Percentiles rank a stretch among this genome's conserved stretches.
phyloP scores from a whole-genome alignment of 768 basidiomycete species.

The Rhodocollybia butyracea region DNA sequence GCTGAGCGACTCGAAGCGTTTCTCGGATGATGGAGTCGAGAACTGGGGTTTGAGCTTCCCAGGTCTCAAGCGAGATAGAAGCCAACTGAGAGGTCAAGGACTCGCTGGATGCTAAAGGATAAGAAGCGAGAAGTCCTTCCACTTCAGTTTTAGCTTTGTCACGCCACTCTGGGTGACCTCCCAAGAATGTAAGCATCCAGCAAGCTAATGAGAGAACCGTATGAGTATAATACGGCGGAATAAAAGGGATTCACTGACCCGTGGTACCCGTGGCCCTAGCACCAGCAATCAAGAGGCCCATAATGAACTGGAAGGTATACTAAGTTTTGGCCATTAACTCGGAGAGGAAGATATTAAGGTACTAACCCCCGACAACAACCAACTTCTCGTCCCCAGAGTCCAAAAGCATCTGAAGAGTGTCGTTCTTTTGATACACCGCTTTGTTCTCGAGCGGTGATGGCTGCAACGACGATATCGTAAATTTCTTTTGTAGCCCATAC shows the following conservation, averaged over 20 bases:
- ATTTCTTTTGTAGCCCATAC: constrained; percentile 72
- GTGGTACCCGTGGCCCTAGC: constrained; percentile 77
- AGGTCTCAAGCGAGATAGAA: constrained; percentile 60
- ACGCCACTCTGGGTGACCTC: constrained; percentile 64
- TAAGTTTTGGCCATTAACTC: constrained; percentile 9
- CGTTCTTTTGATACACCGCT: constrained; percentile 57
- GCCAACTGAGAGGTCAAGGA: constrained; percentile 47
- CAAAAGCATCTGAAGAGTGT: constrained; percentile 72
- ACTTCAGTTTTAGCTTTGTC: constrained; percentile 59
- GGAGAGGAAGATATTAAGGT: constrained; percentile 2
- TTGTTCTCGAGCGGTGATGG: constrained; percentile 53
- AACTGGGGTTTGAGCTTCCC: constrained; percentile 68
- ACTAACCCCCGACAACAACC: constrained; percentile 65
- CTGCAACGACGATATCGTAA: constrained; percentile 61
- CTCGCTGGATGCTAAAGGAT: constrained; percentile 26
- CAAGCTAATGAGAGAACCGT: constrained; percentile 40
- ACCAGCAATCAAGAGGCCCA: constrained; percentile 80
- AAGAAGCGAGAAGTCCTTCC: constrained; percentile 46
- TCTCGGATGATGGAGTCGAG: constrained; percentile 74
- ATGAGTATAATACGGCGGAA: not conserved
- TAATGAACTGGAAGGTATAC: constrained; percentile 58
- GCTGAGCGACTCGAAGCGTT: constrained; percentile 75
- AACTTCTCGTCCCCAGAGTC: constrained; percentile 67
- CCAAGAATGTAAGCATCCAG: constrained; percentile 74
- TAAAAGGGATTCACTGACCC: constrained; percentile 30